Percentiles rank a stretch among this genome's conserved stretches.
phyloP scores from a whole-genome alignment of 2,329 filamentous ascomycete species.

The Paracorniculantispora psalliotae region DNA sequence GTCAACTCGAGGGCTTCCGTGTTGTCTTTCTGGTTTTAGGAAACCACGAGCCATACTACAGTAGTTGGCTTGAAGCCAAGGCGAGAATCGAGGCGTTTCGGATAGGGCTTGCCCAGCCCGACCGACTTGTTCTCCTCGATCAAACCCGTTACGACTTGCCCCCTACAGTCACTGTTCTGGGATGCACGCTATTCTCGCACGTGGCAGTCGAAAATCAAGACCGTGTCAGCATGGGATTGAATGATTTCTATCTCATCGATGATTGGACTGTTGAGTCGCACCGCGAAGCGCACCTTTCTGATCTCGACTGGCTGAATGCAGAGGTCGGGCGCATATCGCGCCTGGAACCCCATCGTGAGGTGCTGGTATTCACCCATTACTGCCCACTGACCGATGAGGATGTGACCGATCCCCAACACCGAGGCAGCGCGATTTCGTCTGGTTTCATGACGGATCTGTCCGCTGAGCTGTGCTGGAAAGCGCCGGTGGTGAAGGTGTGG shows the following conservation, averaged over 20 bases:
- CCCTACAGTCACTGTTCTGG: conserved; percentile 34
- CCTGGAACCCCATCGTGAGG: conserved; percentile 18
- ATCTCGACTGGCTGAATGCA: conserved; percentile 24
- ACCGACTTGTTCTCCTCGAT: conserved; percentile 6
- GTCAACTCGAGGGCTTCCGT: conserved; percentile 35
- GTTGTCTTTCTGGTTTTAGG: conserved; percentile 40
- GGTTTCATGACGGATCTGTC: conserved; percentile 40
- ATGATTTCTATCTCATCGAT: conserved; percentile 27
- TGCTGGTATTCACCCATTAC: conserved; percentile 37
- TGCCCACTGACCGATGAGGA: conserved; percentile 23
- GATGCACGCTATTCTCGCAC: conserved; percentile 38
- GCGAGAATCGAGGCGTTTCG: conserved; percentile 3
- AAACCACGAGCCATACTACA: conserved; percentile 42
- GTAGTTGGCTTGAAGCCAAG: conserved; percentile 1
- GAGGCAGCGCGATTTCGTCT: conserved; percentile 9
- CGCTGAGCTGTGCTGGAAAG: conserved; percentile 33
- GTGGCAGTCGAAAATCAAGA: conserved; percentile 26
- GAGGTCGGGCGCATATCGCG: conserved; percentile 15
- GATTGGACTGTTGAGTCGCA: conserved; percentile 22
- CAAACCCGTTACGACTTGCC: not conserved
- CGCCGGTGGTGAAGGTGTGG: conserved; percentile 35
- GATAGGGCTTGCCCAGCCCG: not conserved
- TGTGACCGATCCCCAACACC: conserved; percentile 29
- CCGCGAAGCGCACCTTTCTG: conserved; percentile 18
- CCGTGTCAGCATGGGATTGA: conserved; percentile 24